Conservation (phyloP, 192 early-diverging fungal genomes). For the Diversispora epigaea region DNA sequence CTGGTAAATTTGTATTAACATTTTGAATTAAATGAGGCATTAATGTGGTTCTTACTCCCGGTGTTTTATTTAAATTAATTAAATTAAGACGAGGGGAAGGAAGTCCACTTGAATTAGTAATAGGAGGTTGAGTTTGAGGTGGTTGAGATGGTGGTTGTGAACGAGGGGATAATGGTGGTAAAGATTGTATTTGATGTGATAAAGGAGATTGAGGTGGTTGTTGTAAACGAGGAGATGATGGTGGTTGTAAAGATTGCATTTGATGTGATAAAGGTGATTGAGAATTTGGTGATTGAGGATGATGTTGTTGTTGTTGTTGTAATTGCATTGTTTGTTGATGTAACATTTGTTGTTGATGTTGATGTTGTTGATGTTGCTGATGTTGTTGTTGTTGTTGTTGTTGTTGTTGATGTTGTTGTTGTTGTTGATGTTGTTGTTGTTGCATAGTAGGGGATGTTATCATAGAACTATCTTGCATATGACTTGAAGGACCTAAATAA, state of each 20-base stretch:
- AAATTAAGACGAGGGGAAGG: neutral
- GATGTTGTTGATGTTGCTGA: no score
- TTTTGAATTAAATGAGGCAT: neutral
- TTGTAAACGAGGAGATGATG: neutral
- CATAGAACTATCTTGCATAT: no score
- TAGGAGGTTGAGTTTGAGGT: neutral
- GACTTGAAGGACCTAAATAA: no score
- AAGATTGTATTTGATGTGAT: neutral
- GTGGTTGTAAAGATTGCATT: neutral
- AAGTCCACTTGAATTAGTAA: neutral
- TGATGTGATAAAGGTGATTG: neutral
- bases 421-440: no score
- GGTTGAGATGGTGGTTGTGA: neutral
- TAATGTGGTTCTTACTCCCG: neutral
- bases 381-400: neutral
- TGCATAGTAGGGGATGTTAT: no score
- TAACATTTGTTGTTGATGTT: no score
- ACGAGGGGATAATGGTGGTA: neutral
- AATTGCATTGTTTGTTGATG: neutral
- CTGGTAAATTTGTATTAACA: neutral
- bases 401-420: neutral
- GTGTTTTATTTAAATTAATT: neutral
- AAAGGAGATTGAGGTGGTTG: neutral
- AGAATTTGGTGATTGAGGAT: neutral
- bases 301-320: constrained; percentile 16